A percentile compares a stretch with the other conserved stretches of the same genome.
Conservation (phyloP, 129 eudicot species). For the Chrysanthemum lavandulifolium region DNA sequence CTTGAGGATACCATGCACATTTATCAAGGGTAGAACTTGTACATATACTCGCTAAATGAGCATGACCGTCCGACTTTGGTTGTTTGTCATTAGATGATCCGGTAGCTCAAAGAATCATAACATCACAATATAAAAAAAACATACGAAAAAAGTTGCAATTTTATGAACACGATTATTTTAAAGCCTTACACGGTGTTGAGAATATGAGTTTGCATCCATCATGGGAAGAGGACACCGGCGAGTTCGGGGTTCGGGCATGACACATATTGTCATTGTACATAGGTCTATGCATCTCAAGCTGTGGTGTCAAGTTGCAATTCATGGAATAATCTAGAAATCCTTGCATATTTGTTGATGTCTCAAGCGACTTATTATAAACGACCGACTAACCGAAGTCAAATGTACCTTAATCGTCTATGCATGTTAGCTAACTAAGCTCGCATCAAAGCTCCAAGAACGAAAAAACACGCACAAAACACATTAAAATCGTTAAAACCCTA, state of each 20-base stretch:
- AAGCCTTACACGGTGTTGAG: conserved; percentile 45
- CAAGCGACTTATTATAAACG: conserved; percentile 18
- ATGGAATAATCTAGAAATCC: conserved; percentile 51
- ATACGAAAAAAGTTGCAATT: background rate
- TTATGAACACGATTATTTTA: background rate
- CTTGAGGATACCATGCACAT: background rate
- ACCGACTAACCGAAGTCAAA: too few relatives aligned
- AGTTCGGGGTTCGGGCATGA: conserved; percentile 53
- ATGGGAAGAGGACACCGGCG: conserved; percentile 42
- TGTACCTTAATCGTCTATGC: too few relatives aligned
- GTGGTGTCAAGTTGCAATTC: conserved; percentile 33
- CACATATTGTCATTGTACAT: conserved; percentile 41
- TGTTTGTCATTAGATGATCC: conserved; percentile 35
- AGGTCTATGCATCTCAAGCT: conserved; percentile 50
- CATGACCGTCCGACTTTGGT: conserved; percentile 8
- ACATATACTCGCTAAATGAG: background rate
- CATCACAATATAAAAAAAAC: background rate
- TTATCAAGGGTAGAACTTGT: conserved; percentile 7
- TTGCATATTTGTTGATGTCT: conserved; percentile 46
- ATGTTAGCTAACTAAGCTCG: too few relatives aligned
- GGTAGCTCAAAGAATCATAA: conserved; percentile 46
- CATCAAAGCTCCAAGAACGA: too few relatives aligned
- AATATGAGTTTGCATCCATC: conserved; percentile 46
- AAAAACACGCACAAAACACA: too few relatives aligned
- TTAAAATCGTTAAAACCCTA: too few relatives aligned